Percentiles rank a stretch among this genome's conserved stretches.
Evolutionary conservation across 306 rosid genomes (phyloP).

Genomic region (Trichosanthes cucumerina): DNA sequence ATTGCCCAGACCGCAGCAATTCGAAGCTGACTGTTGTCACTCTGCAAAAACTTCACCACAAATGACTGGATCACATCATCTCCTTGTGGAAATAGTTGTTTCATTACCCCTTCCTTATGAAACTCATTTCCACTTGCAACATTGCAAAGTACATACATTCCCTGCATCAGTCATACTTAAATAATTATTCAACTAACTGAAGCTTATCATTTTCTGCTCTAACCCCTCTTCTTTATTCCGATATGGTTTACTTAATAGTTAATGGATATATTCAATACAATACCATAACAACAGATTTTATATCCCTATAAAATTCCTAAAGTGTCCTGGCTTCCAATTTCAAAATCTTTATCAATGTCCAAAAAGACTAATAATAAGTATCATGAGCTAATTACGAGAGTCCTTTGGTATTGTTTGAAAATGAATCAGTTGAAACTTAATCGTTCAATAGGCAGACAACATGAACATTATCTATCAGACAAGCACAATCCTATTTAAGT

Average conservation of each 20-base stretch:
- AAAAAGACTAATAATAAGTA: neutral
- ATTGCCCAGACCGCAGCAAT: constrained; percentile 59
- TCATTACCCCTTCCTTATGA: constrained; percentile 72
- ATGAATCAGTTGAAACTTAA: neutral
- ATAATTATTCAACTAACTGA: neutral
- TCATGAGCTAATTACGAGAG: neutral
- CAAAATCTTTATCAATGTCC: neutral
- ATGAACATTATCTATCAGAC: neutral
- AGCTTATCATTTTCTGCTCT: neutral
- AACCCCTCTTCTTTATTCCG: neutral
- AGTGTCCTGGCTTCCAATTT: neutral
- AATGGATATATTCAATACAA: neutral
- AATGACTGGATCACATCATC: constrained; percentile 35
- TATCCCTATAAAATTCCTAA: neutral
- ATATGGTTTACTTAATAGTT: neutral
- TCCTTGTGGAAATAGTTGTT: constrained; percentile 41
- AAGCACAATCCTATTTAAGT: neutral
- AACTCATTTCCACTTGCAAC: constrained; percentile 71
- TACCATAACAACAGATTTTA: neutral
- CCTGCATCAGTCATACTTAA: constrained; percentile 34
- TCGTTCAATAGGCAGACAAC: neutral
- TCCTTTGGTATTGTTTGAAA: neutral
- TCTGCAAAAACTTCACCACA: constrained; percentile 50
- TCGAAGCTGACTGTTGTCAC: constrained; percentile 48
- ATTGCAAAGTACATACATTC: constrained; percentile 63